Conservation (phyloP, 192 early-diverging fungal genomes). For the Backusella macrospora region DNA sequence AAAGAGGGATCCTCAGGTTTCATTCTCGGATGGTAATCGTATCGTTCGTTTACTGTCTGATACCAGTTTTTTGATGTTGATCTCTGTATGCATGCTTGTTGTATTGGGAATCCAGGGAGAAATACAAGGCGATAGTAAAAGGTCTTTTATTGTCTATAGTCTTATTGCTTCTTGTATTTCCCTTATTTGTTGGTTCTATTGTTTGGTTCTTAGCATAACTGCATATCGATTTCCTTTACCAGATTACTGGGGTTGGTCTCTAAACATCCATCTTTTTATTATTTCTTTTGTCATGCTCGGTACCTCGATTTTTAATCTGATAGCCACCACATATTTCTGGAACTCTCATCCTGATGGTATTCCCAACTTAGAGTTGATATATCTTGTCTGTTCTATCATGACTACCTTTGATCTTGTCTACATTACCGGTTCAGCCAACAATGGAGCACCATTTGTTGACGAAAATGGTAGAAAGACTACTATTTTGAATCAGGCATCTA, state of each 20-base stretch:
- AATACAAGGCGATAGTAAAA: neutral
- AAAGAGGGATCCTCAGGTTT: neutral
- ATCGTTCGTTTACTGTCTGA: neutral
- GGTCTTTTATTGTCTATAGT: neutral
- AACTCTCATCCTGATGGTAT: neutral
- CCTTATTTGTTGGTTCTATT: conserved; percentile 30
- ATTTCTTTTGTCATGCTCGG: neutral
- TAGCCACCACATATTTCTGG: too few relatives aligned
- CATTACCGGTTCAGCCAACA: conserved; percentile 6
- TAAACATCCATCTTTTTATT: conserved; percentile 39
- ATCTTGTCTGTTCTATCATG: neutral
- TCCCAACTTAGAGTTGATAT: neutral
- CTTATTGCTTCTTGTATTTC: neutral
- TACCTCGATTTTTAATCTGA: neutral
- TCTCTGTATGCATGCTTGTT: neutral
- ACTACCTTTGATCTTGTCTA: conserved; percentile 23
- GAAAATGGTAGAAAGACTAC: neutral
- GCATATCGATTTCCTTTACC: conserved; percentile 28
- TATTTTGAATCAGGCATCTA: conserved; percentile 20
- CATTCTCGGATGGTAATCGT: neutral
- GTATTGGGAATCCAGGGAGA: neutral
- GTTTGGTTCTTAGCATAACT: conserved; percentile 21
- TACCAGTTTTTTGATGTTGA: neutral
- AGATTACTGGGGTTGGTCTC: conserved; percentile 30
- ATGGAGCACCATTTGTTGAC: conserved; percentile 25